phyloP scores from a whole-genome alignment of 2,329 filamentous ascomycete genomes.

The Clonostachys chloroleuca region DNA sequence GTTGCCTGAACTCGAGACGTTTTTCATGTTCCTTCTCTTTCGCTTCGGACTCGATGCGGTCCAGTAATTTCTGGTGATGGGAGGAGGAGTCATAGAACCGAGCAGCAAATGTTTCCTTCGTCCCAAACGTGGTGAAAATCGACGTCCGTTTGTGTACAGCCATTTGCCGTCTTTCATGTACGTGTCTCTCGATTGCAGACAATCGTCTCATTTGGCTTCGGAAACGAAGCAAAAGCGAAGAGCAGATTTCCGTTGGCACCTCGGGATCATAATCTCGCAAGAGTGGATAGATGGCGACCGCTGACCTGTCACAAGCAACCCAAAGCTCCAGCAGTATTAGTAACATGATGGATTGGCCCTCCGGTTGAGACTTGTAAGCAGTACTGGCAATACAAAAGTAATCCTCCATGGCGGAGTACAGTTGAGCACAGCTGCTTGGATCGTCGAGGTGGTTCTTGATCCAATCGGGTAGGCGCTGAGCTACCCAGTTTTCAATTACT shows the following conservation, averaged over 20 bases:
- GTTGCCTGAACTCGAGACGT: neutral
- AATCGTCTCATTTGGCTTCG: conserved; percentile 38
- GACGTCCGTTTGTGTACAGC: neutral
- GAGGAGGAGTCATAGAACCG: conserved; percentile 39
- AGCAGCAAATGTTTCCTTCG: conserved; percentile 34
- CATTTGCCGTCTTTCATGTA: neutral
- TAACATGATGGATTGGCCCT: conserved; percentile 45
- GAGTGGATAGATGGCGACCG: conserved; percentile 26
- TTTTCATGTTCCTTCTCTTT: neutral
- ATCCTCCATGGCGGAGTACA: conserved; percentile 27
- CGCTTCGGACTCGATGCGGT: neutral
- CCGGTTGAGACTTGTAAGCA: conserved; percentile 32
- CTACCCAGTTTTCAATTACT: conserved; percentile 45
- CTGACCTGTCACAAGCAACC: conserved; percentile 48
- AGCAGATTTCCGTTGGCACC: conserved; percentile 27
- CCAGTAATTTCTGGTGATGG: neutral
- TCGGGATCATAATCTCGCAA: conserved; percentile 41
- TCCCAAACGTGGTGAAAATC: conserved; percentile 12
- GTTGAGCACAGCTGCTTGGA: conserved; percentile 14
- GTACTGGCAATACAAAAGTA: conserved; percentile 9
- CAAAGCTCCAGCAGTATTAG: conserved; percentile 53
- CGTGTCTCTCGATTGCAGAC: conserved; percentile 35
- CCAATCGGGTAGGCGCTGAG: conserved; percentile 29
- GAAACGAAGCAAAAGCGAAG: conserved; percentile 37
- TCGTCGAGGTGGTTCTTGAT: conserved; percentile 10